phyloP scores from a whole-genome alignment of 768 basidiomycete genomes.

The Imleria badia region DNA sequence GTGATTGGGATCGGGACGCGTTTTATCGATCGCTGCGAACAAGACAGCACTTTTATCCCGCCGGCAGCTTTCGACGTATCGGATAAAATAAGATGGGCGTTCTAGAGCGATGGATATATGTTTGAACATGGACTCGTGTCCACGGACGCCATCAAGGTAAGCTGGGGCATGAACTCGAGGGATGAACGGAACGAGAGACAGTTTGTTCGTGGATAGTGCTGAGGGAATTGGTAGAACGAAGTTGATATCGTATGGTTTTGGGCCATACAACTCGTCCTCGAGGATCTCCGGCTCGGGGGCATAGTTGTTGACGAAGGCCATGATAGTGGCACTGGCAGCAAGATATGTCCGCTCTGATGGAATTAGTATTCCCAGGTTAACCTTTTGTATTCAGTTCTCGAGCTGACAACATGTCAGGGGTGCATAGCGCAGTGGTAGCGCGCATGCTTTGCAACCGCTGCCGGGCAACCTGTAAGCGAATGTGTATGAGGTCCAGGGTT shows the following conservation, averaged over 20 bases:
- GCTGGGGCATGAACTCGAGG: constrained; percentile 19
- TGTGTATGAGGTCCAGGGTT: constrained; percentile 44
- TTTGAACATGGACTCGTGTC: constrained; percentile 21
- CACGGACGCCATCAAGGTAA: constrained; percentile 17
- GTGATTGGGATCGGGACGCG: constrained; percentile 26
- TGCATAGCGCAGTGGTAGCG: constrained; percentile 40
- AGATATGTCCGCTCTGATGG: too few species aligned
- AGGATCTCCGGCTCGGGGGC: constrained; percentile 4
- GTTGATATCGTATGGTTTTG: constrained; percentile 31
- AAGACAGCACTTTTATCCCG: constrained; percentile 16
- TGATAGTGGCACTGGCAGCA: too few species aligned
- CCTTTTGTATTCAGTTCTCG: too few species aligned
- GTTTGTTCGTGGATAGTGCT: constrained; percentile 13
- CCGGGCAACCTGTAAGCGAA: constrained; percentile 4
- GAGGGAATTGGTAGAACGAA: constrained; percentile 15
- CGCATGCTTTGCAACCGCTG: constrained; percentile 40
- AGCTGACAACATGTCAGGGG: too few species aligned
- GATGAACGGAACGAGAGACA: constrained; percentile 23
- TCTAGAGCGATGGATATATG: constrained; percentile 7
- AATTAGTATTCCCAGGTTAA: too few species aligned
- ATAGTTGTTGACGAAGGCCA: constrained; percentile 24
- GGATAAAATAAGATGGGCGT: too few species aligned
- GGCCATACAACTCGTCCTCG: constrained; percentile 20
- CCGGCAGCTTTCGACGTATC: constrained; percentile 7
- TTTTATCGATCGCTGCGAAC: constrained; percentile 44